Evolutionary conservation across 2,329 filamentous ascomycete species (phyloP).

Genomic region (Venturia carpophila): DNA sequence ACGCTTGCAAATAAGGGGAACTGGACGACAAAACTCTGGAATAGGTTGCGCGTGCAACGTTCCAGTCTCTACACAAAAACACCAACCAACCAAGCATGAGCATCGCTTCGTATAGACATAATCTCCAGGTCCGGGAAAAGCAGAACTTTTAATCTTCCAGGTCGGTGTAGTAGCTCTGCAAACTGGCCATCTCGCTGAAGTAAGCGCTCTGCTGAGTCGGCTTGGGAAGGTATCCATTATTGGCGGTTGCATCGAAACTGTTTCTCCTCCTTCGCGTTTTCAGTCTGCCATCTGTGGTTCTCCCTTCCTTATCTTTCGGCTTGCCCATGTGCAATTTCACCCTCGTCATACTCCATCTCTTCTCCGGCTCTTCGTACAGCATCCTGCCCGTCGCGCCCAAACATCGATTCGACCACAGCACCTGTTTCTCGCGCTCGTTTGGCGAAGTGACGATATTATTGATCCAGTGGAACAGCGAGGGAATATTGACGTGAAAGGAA

Average conservation of each 20-base stretch:
- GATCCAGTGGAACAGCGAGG: neutral
- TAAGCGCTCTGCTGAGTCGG: slow-evolving; percentile 10
- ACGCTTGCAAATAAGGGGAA: neutral
- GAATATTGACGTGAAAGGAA: slow-evolving; percentile 33
- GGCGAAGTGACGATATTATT: neutral
- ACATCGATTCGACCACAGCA: slow-evolving; percentile 4
- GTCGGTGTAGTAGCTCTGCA: slow-evolving; percentile 10
- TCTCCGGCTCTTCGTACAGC: slow-evolving; percentile 13
- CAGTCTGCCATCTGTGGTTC: neutral
- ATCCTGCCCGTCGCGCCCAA: neutral
- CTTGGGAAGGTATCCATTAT: slow-evolving; percentile 6
- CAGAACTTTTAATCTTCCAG: neutral
- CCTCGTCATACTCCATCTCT: slow-evolving; percentile 12
- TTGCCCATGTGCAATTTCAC: neutral
- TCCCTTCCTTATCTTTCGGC: slow-evolving; percentile 6
- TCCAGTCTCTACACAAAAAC: slow-evolving; percentile 8
- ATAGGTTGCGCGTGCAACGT: neutral
- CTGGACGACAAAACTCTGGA: neutral
- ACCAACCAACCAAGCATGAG: neutral
- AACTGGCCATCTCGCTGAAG: slow-evolving; percentile 10
- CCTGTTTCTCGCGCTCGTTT: slow-evolving; percentile 4
- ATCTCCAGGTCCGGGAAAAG: neutral
- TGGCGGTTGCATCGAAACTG: neutral
- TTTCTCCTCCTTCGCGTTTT: neutral
- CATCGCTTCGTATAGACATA: neutral